Evolutionary conservation across 192 early-diverging fungal genomes (phyloP).

Genomic region (Umbelopsis vinacea): DNA sequence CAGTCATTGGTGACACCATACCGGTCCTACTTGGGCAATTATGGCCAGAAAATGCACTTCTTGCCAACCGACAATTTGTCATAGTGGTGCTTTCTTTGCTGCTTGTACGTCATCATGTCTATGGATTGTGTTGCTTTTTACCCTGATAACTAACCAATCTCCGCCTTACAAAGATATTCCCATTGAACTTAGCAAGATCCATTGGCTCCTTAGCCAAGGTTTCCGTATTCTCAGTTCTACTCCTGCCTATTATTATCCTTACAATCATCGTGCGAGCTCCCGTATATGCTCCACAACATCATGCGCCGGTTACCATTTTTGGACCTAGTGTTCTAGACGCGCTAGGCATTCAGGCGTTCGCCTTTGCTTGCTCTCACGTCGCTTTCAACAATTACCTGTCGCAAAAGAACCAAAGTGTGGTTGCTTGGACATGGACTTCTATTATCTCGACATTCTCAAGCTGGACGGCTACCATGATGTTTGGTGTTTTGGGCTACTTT

Average conservation of each 20-base stretch:
- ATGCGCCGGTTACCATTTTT: conserved; percentile 52
- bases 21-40: conserved; percentile 44
- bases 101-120: conserved; percentile 40
- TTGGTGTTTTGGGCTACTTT: conserved; percentile 63
- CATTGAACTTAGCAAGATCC: conserved; percentile 65
- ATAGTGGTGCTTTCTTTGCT: conserved; percentile 43
- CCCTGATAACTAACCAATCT: background rate
- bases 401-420: conserved; percentile 45
- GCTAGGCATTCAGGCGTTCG: conserved; percentile 69
- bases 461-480: conserved; percentile 59
- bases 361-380: conserved; percentile 67
- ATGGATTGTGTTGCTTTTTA: background rate
- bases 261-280: conserved; percentile 62
- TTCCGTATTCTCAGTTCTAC: conserved; percentile 61
- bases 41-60: conserved; percentile 34
- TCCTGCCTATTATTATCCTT: conserved; percentile 64
- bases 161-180: conserved; percentile 49
- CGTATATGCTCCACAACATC: conserved; percentile 52
- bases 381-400: conserved; percentile 62
- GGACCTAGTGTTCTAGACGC: conserved; percentile 65
- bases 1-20: conserved; percentile 55
- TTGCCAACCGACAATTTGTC: conserved; percentile 37
- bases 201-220: conserved; percentile 59
- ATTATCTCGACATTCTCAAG: conserved; percentile 52
- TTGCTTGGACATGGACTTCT: conserved; percentile 53